These are phyloP conservation scores for Neofusicoccum ribis DNA, from an alignment of 2,329 filamentous ascomycete genomes.

Conservation along the genomic window DNA sequence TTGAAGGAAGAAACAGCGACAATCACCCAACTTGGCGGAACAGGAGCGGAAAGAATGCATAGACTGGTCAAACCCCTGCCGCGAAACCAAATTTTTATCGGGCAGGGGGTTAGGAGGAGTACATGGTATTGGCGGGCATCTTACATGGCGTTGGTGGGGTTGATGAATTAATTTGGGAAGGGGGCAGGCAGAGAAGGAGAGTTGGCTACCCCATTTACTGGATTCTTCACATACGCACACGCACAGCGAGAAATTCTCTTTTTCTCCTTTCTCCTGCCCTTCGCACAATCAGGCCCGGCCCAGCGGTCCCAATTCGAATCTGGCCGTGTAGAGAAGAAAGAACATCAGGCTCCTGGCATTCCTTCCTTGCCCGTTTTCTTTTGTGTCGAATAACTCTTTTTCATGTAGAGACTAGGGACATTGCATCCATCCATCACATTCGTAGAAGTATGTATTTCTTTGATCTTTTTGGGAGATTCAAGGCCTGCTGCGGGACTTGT, in stretches of 20 bases:
- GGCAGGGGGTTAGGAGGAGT: neutral
- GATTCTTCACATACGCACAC: neutral
- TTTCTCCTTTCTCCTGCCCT: neutral
- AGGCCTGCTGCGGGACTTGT: too few relatives aligned
- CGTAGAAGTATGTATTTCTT: slow-evolving; percentile 11
- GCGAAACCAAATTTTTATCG: neutral
- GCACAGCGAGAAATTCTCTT: neutral
- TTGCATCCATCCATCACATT: neutral
- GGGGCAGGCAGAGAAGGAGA: neutral
- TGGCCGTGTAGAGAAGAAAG: neutral
- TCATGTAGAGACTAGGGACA: neutral
- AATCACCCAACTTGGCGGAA: neutral
- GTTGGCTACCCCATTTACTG: neutral
- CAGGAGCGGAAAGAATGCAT: neutral
- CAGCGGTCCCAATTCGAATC: too few relatives aligned
- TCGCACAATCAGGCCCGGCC: neutral
- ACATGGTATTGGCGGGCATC: slow-evolving; percentile 1
- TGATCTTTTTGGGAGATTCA: neutral
- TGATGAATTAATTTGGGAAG: neutral
- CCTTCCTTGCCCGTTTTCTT: neutral
- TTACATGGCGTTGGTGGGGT: neutral
- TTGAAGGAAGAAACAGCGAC: neutral
- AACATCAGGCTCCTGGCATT: neutral
- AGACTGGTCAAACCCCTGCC: neutral
- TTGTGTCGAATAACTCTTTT: neutral